These are phyloP conservation scores for Coniochaeta sp. DNA, from an alignment of 2,329 filamentous ascomycete genomes.

Conservation along the genomic window DNA sequence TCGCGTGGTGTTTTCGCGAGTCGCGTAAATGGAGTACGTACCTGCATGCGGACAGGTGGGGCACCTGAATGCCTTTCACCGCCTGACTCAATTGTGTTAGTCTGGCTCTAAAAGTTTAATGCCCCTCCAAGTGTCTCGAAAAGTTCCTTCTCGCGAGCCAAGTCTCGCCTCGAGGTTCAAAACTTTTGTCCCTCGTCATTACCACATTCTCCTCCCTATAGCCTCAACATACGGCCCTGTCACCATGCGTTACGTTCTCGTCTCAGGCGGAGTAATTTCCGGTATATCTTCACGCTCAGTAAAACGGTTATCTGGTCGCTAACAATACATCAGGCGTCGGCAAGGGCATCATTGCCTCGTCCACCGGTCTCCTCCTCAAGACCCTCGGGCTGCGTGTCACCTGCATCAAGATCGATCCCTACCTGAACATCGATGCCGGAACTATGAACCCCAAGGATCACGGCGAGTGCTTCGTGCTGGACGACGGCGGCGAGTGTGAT, in stretches of 20 bases:
- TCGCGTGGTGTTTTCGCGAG: too few species aligned
- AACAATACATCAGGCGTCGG: neutral
- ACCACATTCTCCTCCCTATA: too few species aligned
- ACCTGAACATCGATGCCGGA: slow-evolving; percentile 4
- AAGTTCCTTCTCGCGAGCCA: too few species aligned
- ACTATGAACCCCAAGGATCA: neutral
- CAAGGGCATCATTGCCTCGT: slow-evolving; percentile 3
- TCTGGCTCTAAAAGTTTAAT: too few species aligned
- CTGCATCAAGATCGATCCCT: slow-evolving; percentile 1
- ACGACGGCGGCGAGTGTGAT: neutral
- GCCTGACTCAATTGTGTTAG: too few species aligned
- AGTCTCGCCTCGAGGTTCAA: too few species aligned
- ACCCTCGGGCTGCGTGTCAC: neutral
- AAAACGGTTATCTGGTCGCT: neutral
- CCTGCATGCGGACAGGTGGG: too few species aligned
- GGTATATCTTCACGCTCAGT: neutral
- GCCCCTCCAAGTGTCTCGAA: too few species aligned
- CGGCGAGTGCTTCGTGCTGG: slow-evolving; percentile 4
- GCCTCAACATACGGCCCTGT: too few species aligned
- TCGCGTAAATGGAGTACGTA: too few species aligned
- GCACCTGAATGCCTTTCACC: too few species aligned
- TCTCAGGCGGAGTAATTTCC: slow-evolving; percentile 1
- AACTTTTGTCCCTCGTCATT: too few species aligned
- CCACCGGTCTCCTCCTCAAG: slow-evolving; percentile 1
- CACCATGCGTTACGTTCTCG: slow-evolving; percentile 1